A percentile compares a stretch with the other conserved stretches of the same genome.
Evolutionary conservation across 352 stramenopile genomes (phyloP).

Genomic region (Globisporangium nunn): DNA sequence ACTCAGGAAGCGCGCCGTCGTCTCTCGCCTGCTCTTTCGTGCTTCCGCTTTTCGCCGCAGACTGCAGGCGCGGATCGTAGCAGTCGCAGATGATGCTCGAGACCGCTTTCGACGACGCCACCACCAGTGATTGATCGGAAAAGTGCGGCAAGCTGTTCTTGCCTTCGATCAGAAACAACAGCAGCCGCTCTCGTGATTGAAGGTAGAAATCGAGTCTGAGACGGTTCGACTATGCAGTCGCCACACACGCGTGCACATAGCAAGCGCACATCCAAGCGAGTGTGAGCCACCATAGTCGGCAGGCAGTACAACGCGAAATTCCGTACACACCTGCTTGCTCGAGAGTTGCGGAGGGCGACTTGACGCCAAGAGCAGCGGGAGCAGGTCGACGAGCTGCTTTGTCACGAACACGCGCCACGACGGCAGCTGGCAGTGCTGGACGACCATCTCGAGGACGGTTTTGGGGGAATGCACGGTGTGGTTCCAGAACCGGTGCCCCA

Average conservation of each 20-base stretch:
- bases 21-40: constrained; percentile 23
- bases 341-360: constrained; percentile 60
- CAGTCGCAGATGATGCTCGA: constrained; percentile 72
- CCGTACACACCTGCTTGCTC: constrained; percentile 23
- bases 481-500: constrained; percentile 81
- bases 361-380: constrained; percentile 54
- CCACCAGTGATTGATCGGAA: constrained; percentile 35
- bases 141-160: constrained; percentile 41
- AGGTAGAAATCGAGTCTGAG: constrained; percentile 58
- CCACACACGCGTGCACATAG: not conserved
- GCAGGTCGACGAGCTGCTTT: constrained; percentile 74
- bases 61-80: constrained; percentile 53
- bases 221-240: constrained; percentile 25
- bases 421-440: constrained; percentile 54
- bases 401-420: constrained; percentile 73
- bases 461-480: constrained; percentile 65
- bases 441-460: constrained; percentile 57
- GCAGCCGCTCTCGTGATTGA: constrained; percentile 35
- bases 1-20: constrained; percentile 68
- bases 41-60: constrained; percentile 9
- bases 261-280: constrained; percentile 4
- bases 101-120: constrained; percentile 45
- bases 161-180: constrained; percentile 54
- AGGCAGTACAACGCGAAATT: not conserved
- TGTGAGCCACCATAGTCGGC: constrained; percentile 3